Evolutionary conservation across 495 filamentous ascomycete species (phyloP), one percentile per base, ranked within the genome.

Genomic region (Xylaria palmicola): DNA sequence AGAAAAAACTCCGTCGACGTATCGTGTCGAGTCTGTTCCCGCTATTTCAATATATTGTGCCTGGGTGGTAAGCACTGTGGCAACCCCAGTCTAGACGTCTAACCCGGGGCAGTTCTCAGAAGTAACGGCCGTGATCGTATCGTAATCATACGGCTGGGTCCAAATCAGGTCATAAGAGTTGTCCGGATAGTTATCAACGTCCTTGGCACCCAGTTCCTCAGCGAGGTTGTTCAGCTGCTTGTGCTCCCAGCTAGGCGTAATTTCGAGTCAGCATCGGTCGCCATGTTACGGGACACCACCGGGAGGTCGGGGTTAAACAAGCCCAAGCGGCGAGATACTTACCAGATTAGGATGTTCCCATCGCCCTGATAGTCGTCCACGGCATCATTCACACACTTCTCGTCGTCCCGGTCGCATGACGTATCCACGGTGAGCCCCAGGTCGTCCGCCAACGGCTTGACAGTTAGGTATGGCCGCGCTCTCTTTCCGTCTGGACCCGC

Each of bases 271-370:
- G 34, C 17, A 50, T 59, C 34, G 5, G 6, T 3, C 19, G 2
- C n/a, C n/a, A n/a, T n/a, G n/a, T n/a, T n/a, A n/a, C n/a, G n/a
- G n/a, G n/a, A n/a, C n/a, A n/a, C n/a, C n/a, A n/a, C n/a, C n/a
- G n/a, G n/a, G n/a, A n/a, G n/a, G n/a, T n/a, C n/a, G n/a, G n/a
- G n/a, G n/a, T n/a, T n/a, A n/a, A n/a, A n/a, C n/a, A n/a, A n/a
- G n/a, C n/a, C n/a, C n/a, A 17, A 19, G 17, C 4, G 29, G 36
- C 27, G 24, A 51, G 19, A 34, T n/a, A 40, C 63, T 26, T 34
- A 69, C 66, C 66, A 86, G 44, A 86, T 77, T 6, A 86, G 65
- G 9, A 86, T 79, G 62, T 86, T 86, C 29, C 81, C 81, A 0
- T 64, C 57, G 2, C 81, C 81, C 0, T 62, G 29, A 32, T 82